phyloP scores from a whole-genome alignment of 2,329 filamentous ascomycete species.

The Pseudogymnoascus sp. region DNA sequence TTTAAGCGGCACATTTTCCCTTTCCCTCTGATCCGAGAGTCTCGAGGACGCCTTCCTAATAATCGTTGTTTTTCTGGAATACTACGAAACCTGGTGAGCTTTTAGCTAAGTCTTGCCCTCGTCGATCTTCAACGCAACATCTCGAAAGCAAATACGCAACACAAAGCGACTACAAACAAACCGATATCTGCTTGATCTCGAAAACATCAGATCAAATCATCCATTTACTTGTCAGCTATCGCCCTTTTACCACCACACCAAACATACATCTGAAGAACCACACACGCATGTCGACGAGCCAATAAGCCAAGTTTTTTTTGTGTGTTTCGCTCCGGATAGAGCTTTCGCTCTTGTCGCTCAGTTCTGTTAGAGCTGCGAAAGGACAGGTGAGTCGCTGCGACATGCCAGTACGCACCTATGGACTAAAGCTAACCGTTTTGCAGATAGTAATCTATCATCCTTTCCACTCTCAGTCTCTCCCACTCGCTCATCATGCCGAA shows the following conservation, averaged over 20 bases:
- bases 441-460: slow-evolving; percentile 12
- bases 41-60: neutral
- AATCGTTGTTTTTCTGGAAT: slow-evolving; percentile 1
- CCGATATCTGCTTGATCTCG: slow-evolving; percentile 1
- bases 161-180: slow-evolving; percentile 6
- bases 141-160: neutral
- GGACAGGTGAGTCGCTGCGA: slow-evolving; percentile 8
- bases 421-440: neutral
- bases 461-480: slow-evolving; percentile 14
- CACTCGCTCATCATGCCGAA: slow-evolving; percentile 38
- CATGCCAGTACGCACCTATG: neutral
- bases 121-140: slow-evolving; percentile 10
- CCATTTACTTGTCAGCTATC: neutral
- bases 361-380: slow-evolving; percentile 12
- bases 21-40: neutral
- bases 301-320: slow-evolving; percentile 10
- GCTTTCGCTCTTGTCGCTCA: slow-evolving; percentile 19
- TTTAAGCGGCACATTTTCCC: neutral
- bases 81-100: slow-evolving; percentile 13
- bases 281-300: slow-evolving; percentile 12
- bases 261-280: slow-evolving; percentile 1
- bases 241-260: neutral
- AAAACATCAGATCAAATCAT: neutral
- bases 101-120: slow-evolving; percentile 16
- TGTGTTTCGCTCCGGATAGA: slow-evolving; percentile 11